Conservation (phyloP, 2,329 filamentous ascomycete species). For the Colletotrichum eremochloae region DNA sequence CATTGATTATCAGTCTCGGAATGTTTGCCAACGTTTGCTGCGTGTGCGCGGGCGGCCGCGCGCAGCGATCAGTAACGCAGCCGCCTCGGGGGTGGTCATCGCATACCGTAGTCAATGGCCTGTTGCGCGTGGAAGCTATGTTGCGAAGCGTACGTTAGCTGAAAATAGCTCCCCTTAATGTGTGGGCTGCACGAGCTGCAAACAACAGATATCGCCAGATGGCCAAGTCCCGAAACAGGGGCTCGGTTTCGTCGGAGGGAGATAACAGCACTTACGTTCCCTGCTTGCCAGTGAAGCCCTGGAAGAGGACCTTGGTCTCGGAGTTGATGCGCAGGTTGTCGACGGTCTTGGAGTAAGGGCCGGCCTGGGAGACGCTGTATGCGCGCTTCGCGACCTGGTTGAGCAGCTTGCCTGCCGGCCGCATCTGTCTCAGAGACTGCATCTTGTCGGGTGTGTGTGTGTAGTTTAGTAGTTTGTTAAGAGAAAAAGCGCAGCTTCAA, state of each 20-base stretch:
- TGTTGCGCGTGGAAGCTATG: constrained; percentile 94
- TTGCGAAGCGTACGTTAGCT: constrained; percentile 22
- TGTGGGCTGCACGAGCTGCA: neutral
- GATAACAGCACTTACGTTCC: constrained; percentile 77
- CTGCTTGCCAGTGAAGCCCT: constrained; percentile 98
- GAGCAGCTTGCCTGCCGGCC: constrained; percentile 77
- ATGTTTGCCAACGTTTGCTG: constrained; percentile 13
- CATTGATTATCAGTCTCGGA: constrained; percentile 48
- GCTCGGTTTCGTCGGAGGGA: constrained; percentile 2
- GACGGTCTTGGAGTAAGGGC: constrained; percentile 79
- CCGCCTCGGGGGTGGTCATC: constrained; percentile 25
- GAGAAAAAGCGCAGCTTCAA: constrained; percentile 37
- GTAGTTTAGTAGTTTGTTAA: constrained; percentile 21
- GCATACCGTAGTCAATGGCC: constrained; percentile 96
- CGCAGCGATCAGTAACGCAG: constrained; percentile 7
- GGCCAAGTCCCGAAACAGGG: constrained; percentile 10
- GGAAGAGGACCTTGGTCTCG: constrained; percentile 95
- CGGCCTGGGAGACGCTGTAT: constrained; percentile 78
- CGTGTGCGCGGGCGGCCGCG: constrained; percentile 6
- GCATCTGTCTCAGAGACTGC: constrained; percentile 84
- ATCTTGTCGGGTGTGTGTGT: constrained; percentile 64
- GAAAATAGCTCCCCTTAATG: neutral
- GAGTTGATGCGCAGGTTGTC: constrained; percentile 92
- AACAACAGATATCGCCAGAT: constrained; percentile 13
- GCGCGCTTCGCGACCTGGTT: constrained; percentile 75